Evolutionary conservation across 192 early-diverging fungal species (phyloP).

Genomic region (Diversispora epigaea): DNA sequence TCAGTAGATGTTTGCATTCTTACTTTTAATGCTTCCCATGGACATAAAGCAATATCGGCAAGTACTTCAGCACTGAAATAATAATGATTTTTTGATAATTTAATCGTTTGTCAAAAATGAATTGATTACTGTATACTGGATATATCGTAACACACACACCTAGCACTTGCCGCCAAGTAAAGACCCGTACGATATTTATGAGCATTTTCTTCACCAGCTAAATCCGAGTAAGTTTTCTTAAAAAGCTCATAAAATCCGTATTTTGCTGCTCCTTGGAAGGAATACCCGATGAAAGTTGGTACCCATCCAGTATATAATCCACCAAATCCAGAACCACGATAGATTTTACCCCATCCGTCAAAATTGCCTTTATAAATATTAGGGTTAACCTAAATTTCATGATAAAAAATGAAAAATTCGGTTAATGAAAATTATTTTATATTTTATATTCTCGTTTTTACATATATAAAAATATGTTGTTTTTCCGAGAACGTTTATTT

Average conservation of each 20-base stretch:
- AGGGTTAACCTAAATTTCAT: constrained; percentile 37
- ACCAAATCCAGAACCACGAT: constrained; percentile 58
- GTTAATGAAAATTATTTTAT: too few species aligned
- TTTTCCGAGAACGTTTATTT: too few species aligned
- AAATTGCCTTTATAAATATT: constrained; percentile 41
- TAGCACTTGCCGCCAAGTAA: constrained; percentile 64
- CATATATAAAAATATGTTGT: too few species aligned
- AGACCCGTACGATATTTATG: constrained; percentile 72
- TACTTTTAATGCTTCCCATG: constrained; percentile 83
- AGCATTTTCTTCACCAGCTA: constrained; percentile 69
- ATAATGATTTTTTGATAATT: neutral
- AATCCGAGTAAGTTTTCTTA: constrained; percentile 69
- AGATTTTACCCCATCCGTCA: constrained; percentile 43
- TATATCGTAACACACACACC: neutral
- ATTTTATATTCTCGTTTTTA: too few species aligned
- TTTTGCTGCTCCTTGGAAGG: constrained; percentile 72
- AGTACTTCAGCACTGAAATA: constrained; percentile 72
- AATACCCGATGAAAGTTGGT: constrained; percentile 84
- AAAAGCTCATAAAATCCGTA: constrained; percentile 91
- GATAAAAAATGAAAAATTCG: neutral
- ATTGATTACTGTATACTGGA: neutral
- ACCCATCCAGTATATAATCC: constrained; percentile 75
- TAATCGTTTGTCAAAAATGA: neutral
- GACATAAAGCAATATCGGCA: constrained; percentile 82
- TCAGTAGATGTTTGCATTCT: constrained; percentile 80